Conservation (phyloP, 768 basidiomycete species). For the Naganishia onofrii region DNA sequence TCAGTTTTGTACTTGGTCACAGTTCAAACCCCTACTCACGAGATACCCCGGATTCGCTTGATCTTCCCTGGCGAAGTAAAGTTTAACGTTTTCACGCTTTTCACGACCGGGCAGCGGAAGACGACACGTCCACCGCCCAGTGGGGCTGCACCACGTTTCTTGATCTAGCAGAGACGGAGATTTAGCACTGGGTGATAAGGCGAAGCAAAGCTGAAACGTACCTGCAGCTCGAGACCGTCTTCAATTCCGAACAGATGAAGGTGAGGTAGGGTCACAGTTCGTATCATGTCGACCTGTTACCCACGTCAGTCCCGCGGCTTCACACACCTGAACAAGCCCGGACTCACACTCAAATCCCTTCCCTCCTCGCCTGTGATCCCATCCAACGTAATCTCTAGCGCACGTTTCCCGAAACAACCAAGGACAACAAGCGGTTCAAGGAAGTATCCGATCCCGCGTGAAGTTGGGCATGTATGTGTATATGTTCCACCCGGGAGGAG, state of each 20-base stretch:
- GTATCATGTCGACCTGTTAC: conserved; percentile 73
- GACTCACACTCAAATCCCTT: conserved; percentile 78
- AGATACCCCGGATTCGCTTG: conserved; percentile 89
- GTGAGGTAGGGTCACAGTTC: conserved; percentile 87
- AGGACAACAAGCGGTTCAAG: conserved; percentile 85
- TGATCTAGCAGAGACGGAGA: too few species aligned
- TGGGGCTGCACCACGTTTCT: conserved; percentile 87
- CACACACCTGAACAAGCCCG: conserved; percentile 26
- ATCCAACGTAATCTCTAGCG: conserved; percentile 72
- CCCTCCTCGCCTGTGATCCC: conserved; percentile 88
- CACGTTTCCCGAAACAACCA: conserved; percentile 87
- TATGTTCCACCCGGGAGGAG: conserved; percentile 78
- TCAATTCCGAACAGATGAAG: conserved; percentile 84
- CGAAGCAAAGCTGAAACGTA: neutral
- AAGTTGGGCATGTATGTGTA: conserved; percentile 81
- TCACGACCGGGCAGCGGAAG: conserved; percentile 87
- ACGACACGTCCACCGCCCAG: conserved; percentile 89
- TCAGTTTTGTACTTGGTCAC: neutral
- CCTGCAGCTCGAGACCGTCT: conserved; percentile 76
- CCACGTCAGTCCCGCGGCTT: conserved; percentile 16
- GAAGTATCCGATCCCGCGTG: conserved; percentile 89
- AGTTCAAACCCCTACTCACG: conserved; percentile 60
- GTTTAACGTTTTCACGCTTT: conserved; percentile 85
- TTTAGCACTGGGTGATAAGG: too few species aligned
- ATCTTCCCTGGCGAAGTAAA: conserved; percentile 89